These are phyloP conservation scores for Geotrichum klebahnii DNA, from an alignment of 1,139 yeast genomes.

Conservation along the genomic window DNA sequence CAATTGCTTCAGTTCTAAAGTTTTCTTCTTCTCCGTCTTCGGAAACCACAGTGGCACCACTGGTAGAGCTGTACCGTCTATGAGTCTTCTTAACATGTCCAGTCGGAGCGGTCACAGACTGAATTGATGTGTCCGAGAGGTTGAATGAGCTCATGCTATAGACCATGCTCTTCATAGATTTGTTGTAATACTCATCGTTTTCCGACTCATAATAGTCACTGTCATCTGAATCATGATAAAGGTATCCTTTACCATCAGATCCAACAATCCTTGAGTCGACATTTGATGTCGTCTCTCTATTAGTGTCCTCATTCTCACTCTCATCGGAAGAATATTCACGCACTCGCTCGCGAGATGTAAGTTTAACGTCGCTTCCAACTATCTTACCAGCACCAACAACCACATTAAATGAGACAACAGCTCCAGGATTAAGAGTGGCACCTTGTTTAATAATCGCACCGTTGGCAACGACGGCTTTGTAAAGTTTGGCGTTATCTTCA, in stretches of 20 bases:
- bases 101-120: slow-evolving; percentile 24
- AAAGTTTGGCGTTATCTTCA: slow-evolving; percentile 58
- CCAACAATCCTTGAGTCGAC: slow-evolving; percentile 51
- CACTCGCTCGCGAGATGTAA: slow-evolving; percentile 36
- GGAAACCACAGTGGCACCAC: slow-evolving; percentile 30
- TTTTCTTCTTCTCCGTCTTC: slow-evolving; percentile 66
- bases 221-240: slow-evolving; percentile 50
- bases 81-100: slow-evolving; percentile 2
- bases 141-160: slow-evolving; percentile 62
- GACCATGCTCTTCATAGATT: slow-evolving; percentile 38
- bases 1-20: slow-evolving; percentile 81
- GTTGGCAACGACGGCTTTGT: slow-evolving; percentile 66
- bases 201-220: slow-evolving; percentile 44
- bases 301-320: slow-evolving; percentile 25
- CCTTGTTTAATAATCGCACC: slow-evolving; percentile 52
- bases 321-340: slow-evolving; percentile 33
- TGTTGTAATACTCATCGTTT: slow-evolving; percentile 34
- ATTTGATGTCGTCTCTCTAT: slow-evolving; percentile 21
- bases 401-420: slow-evolving; percentile 77
- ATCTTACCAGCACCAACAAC: slow-evolving; percentile 47
- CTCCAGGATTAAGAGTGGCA: slow-evolving; percentile 56
- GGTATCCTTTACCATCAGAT: slow-evolving; percentile 54
- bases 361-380: slow-evolving; percentile 33
- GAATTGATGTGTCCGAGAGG: slow-evolving; percentile 74
- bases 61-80: slow-evolving; percentile 21